Evolutionary conservation across 257 asterid genomes (phyloP).

Genomic region (Knoxia roxburghii): DNA sequence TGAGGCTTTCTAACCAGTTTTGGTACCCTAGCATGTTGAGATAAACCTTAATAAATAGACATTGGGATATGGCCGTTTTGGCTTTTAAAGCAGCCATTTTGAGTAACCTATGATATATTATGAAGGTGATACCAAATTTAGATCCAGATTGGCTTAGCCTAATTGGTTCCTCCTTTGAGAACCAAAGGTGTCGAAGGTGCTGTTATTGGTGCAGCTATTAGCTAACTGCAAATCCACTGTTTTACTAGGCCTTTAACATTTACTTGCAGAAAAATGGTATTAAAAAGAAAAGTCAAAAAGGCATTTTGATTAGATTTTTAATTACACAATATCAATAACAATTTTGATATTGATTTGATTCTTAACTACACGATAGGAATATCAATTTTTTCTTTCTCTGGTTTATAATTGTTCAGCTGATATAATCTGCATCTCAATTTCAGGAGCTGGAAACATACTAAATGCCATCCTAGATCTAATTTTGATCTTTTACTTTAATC

Average conservation of each 20-base stretch:
- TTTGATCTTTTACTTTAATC: slow-evolving; percentile 55
- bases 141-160: no score
- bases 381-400: not conserved
- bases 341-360: not conserved
- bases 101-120: not conserved
- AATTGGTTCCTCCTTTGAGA: no score
- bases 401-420: slow-evolving; percentile 12
- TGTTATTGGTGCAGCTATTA: no score
- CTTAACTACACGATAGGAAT: not conserved
- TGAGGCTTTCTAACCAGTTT: not conserved
- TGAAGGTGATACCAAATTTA: not conserved
- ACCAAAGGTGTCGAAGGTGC: no score
- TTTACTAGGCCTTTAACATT: not conserved
- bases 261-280: not conserved
- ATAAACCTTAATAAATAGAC: not conserved
- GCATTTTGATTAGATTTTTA: no score
- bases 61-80: not conserved
- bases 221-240: not conserved
- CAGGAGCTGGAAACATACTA: slow-evolving; percentile 84
- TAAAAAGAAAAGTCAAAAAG: not conserved
- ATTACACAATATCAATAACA: not conserved
- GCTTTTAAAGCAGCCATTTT: not conserved
- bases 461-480: slow-evolving; percentile 71
- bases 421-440: slow-evolving; percentile 15
- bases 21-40: not conserved